Conservation (phyloP, 225 moss, liverwort and hornwort species). For the Polytrichum formosum region DNA sequence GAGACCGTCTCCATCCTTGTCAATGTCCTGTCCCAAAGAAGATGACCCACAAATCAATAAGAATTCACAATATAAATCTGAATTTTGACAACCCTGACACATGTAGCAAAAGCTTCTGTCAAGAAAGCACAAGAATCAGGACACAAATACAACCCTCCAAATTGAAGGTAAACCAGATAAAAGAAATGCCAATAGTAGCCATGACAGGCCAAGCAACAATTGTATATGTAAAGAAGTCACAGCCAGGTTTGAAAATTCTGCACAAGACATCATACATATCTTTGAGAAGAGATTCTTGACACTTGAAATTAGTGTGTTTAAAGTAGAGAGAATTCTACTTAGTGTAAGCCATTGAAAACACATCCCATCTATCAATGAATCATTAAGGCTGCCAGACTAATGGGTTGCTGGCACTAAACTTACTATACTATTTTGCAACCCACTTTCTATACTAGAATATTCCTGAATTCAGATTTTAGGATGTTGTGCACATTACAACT, state of each 20-base stretch:
- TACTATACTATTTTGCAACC: not conserved
- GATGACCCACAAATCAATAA: not conserved
- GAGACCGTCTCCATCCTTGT: slow-evolving; percentile 10
- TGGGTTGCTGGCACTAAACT: not conserved
- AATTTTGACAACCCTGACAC: not conserved
- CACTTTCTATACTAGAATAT: not conserved
- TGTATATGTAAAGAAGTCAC: not conserved
- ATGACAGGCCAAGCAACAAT: not conserved
- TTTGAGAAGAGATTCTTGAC: too few relatives aligned
- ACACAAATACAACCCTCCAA: not conserved
- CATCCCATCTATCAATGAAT: not conserved
- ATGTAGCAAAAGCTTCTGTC: not conserved
- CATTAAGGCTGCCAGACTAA: too few relatives aligned
- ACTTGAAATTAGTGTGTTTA: too few relatives aligned
- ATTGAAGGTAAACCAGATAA: not conserved
- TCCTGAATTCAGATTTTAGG: too few relatives aligned
- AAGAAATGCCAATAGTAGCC: not conserved
- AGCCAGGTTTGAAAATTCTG: too few relatives aligned
- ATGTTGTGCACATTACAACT: too few relatives aligned
- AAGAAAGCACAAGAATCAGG: not conserved
- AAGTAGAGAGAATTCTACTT: too few relatives aligned
- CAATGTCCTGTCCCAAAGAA: slow-evolving; percentile 4
- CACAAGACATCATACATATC: too few relatives aligned
- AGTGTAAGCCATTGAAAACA: not conserved
- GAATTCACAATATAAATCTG: not conserved